phyloP scores from a whole-genome alignment of 768 basidiomycete genomes.

The Galerina marginata region DNA sequence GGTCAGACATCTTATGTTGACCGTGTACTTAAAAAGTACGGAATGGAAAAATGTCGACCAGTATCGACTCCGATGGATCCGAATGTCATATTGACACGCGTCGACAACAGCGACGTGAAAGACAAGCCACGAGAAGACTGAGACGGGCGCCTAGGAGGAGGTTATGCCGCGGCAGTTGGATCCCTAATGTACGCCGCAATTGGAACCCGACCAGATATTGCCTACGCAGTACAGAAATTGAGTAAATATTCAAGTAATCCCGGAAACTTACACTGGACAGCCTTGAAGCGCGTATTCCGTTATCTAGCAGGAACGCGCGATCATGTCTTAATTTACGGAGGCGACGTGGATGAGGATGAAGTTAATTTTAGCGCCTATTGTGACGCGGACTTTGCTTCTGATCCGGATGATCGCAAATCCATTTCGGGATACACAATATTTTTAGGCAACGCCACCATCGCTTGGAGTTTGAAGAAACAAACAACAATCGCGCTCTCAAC shows the following conservation, averaged over 20 bases:
- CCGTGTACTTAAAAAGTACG: constrained; percentile 28
- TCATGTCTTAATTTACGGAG: constrained; percentile 10
- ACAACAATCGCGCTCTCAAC: constrained; percentile 5
- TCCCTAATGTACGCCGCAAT: constrained; percentile 4
- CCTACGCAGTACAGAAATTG: neutral
- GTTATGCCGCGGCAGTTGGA: neutral
- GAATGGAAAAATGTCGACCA: constrained; percentile 11
- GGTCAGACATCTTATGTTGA: constrained; percentile 35
- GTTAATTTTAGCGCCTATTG: constrained; percentile 12
- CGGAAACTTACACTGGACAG: constrained; percentile 37
- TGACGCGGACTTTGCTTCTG: constrained; percentile 24
- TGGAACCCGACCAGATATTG: constrained; percentile 31
- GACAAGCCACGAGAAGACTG: neutral
- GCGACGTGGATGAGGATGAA: neutral
- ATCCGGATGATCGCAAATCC: constrained; percentile 7
- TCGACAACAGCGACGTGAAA: constrained; percentile 6
- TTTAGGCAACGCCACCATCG: constrained; percentile 31
- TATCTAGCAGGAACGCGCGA: constrained; percentile 40
- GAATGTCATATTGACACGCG: neutral
- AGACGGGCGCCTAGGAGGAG: neutral
- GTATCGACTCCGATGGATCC: neutral
- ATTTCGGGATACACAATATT: constrained; percentile 32
- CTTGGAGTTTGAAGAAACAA: constrained; percentile 1
- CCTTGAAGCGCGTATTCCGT: constrained; percentile 42
- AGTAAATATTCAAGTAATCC: constrained; percentile 31